Base-by-base conservation (phyloP, 1,284 basidiomycete genomes). In the Leccinum solheimii region DNA sequence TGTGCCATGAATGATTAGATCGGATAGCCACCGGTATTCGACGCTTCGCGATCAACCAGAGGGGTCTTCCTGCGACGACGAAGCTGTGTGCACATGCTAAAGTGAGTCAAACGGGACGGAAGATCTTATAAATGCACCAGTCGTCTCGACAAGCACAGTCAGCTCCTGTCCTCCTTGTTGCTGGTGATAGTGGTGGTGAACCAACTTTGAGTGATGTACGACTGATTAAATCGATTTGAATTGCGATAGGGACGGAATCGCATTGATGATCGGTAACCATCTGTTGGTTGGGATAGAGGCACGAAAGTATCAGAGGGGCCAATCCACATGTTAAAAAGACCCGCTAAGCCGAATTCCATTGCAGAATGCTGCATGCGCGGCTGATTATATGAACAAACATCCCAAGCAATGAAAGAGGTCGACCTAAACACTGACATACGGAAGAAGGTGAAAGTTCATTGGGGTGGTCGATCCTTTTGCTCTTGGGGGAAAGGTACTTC, bases 401-500 rank as follows among this genome's bases (percentile, higher is more conserved):
- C 9, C 23, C 30, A 43, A 23, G 45, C 8, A 10, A 61, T 50
- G 27, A 23, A 56, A 58, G 32, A 36, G 36, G 32, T 36, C 13
- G 34, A 30, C 40, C 34, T 13, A 5, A 30, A 56, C 32, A 55
- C 14, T 40, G 57, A 49, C 36, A 53, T n/a, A 51, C 30, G 40
- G 43, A 23, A 23, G 52, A 36, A 19, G 21, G 23, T 30, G 32
- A 32, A 26, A 23, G 30, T 58, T 69, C 55, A 69, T 21, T 30
- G 38, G 26, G 16, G 58, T 27, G 38, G 45, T 59, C n/a, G 65
- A 19, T 59, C 60, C 13, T 34, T 56, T 7, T 30, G 60, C 21
- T 43, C 51, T 43, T 16, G 67, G 51, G 56, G 43, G 3, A 19
- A 48, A 26, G 45, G 30, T 45, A 59, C 43, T 56, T 72, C 56